Percentiles rank a stretch among this genome's conserved stretches.
phyloP scores from a whole-genome alignment of 768 basidiomycete genomes.

The Mycena polygramma region DNA sequence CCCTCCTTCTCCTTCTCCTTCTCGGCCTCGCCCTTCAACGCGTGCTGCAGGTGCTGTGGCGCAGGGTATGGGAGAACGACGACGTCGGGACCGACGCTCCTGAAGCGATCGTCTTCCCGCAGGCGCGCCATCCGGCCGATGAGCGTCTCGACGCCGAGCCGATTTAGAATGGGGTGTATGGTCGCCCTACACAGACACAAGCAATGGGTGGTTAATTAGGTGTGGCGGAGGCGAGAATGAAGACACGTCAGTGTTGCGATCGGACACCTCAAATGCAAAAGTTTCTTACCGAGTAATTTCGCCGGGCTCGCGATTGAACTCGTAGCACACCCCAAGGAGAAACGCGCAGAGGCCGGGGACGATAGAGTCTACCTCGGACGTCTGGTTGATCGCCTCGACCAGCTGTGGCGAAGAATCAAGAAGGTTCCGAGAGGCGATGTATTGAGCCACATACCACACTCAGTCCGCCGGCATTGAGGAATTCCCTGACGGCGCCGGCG shows the following conservation, averaged over 20 bases:
- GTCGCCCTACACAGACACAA: conserved; percentile 66
- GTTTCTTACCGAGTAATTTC: conserved; percentile 88
- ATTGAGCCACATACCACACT: conserved; percentile 76
- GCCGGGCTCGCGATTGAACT: conserved; percentile 95
- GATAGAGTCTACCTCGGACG: conserved; percentile 84
- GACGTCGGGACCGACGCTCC: conserved; percentile 87
- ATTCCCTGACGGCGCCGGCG: conserved; percentile 86
- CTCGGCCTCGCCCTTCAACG: conserved; percentile 49
- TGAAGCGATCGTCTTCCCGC: conserved; percentile 95
- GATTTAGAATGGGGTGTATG: conserved; percentile 90
- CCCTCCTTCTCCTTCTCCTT: conserved; percentile 77
- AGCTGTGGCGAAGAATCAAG: conserved; percentile 62
- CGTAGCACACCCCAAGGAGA: conserved; percentile 93
- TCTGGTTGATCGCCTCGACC: conserved; percentile 95
- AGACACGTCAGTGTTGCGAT: conserved; percentile 12
- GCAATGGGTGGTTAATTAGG: conserved; percentile 18
- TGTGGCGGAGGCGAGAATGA: conserved; percentile 12
- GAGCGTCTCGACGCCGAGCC: conserved; percentile 91
- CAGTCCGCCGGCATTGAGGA: conserved; percentile 90
- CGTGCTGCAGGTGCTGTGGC: conserved; percentile 45
- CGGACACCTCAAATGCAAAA: background rate
- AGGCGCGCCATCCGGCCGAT: conserved; percentile 88
- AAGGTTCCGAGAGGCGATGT: background rate
- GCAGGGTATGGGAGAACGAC: conserved; percentile 73
- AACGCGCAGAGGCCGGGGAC: conserved; percentile 94